Percentiles rank a stretch among this genome's conserved stretches.
Evolutionary conservation across 2,329 filamentous ascomycete species (phyloP).

Genomic region (Cladosporium velox): DNA sequence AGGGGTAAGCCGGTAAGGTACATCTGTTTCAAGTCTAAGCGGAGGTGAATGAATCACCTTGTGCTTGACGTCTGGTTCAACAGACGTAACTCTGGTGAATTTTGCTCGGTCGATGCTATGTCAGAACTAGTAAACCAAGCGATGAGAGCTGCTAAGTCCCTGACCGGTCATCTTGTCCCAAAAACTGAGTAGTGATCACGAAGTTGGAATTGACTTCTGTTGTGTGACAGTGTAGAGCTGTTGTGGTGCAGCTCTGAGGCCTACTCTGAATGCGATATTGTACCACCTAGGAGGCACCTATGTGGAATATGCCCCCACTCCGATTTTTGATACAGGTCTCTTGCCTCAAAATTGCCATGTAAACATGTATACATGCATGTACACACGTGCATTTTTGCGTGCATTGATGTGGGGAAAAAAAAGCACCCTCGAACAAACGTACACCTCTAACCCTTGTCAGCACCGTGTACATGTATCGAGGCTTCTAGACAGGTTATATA

Average conservation of each 20-base stretch:
- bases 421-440: neutral
- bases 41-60: neutral
- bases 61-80: neutral
- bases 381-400: too few relatives aligned
- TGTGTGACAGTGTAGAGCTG: neutral
- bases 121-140: neutral
- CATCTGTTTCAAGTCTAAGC: neutral
- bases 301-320: too few relatives aligned
- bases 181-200: neutral
- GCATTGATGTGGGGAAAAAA: too few relatives aligned
- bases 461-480: neutral
- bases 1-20: neutral
- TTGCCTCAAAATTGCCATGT: too few relatives aligned
- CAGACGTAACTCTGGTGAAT: neutral
- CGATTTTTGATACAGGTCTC: too few relatives aligned
- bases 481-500: too few relatives aligned
- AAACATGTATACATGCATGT: neutral
- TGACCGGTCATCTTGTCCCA: neutral
- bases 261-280: neutral
- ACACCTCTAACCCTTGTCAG: neutral
- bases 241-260: neutral
- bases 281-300: too few relatives aligned
- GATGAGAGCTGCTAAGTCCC: neutral
- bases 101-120: neutral
- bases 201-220: neutral